Base-by-base conservation (phyloP, 257 asterid species). In the Nicotiana noctiflora region DNA sequence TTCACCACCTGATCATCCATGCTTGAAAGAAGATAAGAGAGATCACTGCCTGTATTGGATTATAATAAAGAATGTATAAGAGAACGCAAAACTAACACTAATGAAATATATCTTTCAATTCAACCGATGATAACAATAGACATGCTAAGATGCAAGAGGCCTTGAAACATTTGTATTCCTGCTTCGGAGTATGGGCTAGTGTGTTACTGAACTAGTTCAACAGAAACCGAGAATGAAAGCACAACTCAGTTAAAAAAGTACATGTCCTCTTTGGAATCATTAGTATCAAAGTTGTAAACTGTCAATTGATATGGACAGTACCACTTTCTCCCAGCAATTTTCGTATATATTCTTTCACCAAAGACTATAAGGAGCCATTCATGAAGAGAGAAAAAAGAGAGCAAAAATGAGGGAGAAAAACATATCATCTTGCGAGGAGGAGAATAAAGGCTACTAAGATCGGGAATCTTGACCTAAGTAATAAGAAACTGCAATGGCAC, bases 1-100 rank as follows among this genome's bases (percentile, higher is more conserved):
- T 86, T 88, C 59, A 86, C 89, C 76, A 93, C 84, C 82, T 91
- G 91, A 79, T 84, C 92, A 79, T 91, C 96, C 93, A 91, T 91
- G 67, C 92, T 88, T 55, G 92, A 86, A 60, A 93, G 83, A 80
- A 93, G 90, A 59, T 85, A 88, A 82, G 96, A 84, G 80, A 89
- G 93, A 89, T 90, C 18, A 57, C 77, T 82, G 75, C 93, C 97
- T 92, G 89, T 87, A 85, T 59, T 83, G 68, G 79, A 79, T 66
- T 70, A 84, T 76, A 37, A 15, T 62, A 62, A 21, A 49, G 23
- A 74, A 25, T 49, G 46, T 49, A 74, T 74, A 51, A 74, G 79
- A 51, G 62, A 49, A 49, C 62, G 15, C 15, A 53, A 74, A 74
- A 25, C 79, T 74, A 25, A 74, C 25, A 74, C 15, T 23, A 25